phyloP scores from a whole-genome alignment of 2,329 filamentous ascomycete species.

The Sarocladiaceae sp. region DNA sequence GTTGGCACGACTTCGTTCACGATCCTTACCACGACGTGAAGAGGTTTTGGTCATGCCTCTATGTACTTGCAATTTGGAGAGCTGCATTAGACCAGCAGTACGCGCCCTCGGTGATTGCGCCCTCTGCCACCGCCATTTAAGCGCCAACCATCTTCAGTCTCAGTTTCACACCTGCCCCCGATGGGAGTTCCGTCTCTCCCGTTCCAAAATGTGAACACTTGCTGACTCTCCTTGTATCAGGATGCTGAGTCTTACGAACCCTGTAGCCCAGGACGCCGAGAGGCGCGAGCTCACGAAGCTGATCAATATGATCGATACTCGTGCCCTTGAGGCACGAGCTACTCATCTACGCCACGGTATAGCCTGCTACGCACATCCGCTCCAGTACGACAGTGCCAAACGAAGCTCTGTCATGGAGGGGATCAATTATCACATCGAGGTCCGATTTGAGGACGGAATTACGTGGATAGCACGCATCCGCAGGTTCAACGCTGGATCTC shows the following conservation, averaged over 20 bases:
- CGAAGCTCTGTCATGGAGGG: slow-evolving; percentile 34
- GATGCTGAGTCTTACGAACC: slow-evolving; percentile 28
- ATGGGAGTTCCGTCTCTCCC: slow-evolving; percentile 27
- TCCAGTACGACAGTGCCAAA: slow-evolving; percentile 28
- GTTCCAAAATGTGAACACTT: not conserved
- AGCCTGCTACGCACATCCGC: slow-evolving; percentile 26
- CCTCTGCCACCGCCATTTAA: slow-evolving; percentile 33
- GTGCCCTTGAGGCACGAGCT: slow-evolving; percentile 29
- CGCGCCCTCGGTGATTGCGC: slow-evolving; percentile 29
- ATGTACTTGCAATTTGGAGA: slow-evolving; percentile 27
- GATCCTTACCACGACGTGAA: too few species aligned
- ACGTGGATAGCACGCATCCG: slow-evolving; percentile 36
- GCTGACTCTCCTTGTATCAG: slow-evolving; percentile 19
- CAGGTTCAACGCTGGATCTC: slow-evolving; percentile 32
- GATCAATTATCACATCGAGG: slow-evolving; percentile 37
- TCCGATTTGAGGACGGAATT: slow-evolving; percentile 35
- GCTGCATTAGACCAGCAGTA: slow-evolving; percentile 25
- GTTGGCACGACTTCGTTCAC: too few species aligned
- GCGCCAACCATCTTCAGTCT: slow-evolving; percentile 24
- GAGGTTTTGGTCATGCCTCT: slow-evolving; percentile 26
- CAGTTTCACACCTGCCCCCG: slow-evolving; percentile 27
- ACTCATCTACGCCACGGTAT: slow-evolving; percentile 27
- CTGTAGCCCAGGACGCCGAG: slow-evolving; percentile 26
- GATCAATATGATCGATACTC: slow-evolving; percentile 27
- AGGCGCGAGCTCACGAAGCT: slow-evolving; percentile 25